Evolutionary conservation across 495 filamentous ascomycete species (phyloP).

Genomic region (Neurospora sublineolata): DNA sequence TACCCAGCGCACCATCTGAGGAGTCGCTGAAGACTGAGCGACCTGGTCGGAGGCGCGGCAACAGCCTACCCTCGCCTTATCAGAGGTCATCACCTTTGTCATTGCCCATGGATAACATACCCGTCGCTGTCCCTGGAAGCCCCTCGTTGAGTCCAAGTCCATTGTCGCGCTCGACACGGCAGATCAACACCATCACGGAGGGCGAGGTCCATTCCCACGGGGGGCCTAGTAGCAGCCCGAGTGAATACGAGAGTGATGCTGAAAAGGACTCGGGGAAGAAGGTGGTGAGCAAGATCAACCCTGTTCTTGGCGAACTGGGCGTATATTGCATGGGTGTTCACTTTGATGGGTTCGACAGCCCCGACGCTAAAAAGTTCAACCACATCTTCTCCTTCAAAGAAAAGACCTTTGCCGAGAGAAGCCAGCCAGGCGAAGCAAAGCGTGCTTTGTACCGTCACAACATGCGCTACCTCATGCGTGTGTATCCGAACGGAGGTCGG

Average conservation of each 20-base stretch:
- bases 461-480: constrained; percentile 79
- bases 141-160: constrained; percentile 35
- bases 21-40: constrained; percentile 27
- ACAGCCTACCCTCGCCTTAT: constrained; percentile 70
- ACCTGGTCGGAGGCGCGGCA: constrained; percentile 51
- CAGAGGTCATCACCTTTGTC: constrained; percentile 44
- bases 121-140: constrained; percentile 44
- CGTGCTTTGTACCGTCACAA: constrained; percentile 76
- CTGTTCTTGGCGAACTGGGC: constrained; percentile 70
- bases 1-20: constrained; percentile 10
- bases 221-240: constrained; percentile 40
- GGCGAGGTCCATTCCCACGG: constrained; percentile 34
- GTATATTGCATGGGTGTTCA: constrained; percentile 85
- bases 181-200: constrained; percentile 38
- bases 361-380: constrained; percentile 73
- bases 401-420: constrained; percentile 66
- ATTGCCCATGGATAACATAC: constrained; percentile 39
- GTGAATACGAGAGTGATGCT: constrained; percentile 46
- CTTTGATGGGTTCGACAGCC: constrained; percentile 58
- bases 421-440: constrained; percentile 59
- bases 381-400: constrained; percentile 93
- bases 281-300: constrained; percentile 75
- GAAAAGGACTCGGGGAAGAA: constrained; percentile 44
- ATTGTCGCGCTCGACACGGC: constrained; percentile 22
- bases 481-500: constrained; percentile 76